Conservation (phyloP, 768 basidiomycete species). For the Candolleomyces efflorescens region DNA sequence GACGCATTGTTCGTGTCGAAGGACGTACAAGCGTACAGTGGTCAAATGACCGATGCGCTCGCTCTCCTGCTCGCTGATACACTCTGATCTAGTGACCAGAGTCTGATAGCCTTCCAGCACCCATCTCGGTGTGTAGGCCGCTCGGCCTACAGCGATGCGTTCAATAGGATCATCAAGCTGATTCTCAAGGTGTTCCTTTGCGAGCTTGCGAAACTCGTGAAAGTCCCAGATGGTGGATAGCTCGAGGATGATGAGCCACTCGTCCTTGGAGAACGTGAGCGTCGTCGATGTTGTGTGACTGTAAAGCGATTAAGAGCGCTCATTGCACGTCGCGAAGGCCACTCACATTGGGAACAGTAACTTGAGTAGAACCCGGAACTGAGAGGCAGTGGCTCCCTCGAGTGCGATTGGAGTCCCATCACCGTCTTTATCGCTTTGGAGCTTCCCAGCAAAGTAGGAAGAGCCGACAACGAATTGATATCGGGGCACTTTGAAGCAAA, state of each 20-base stretch:
- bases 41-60: slow-evolving; percentile 12
- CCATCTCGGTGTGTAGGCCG: slow-evolving; percentile 38
- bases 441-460: not conserved
- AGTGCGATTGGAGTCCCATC: not conserved
- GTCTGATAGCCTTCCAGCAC: not conserved
- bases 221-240: slow-evolving; percentile 8
- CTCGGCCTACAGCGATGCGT: slow-evolving; percentile 47
- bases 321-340: not conserved
- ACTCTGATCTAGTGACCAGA: not conserved
- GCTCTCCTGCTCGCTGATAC: slow-evolving; percentile 7
- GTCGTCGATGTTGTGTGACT: not conserved
- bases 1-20: not conserved
- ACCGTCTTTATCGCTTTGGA: not conserved
- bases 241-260: slow-evolving; percentile 8
- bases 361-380: not conserved
- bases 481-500: not conserved
- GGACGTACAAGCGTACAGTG: not conserved
- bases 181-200: not conserved
- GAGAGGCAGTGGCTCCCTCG: not conserved
- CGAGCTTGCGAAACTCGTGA: slow-evolving; percentile 6
- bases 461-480: not conserved
- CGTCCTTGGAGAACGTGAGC: not conserved
- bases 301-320: not conserved
- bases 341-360: not conserved
- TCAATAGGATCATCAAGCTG: not conserved